Conservation (phyloP, 768 basidiomycete species). For the Podaxis sp. region DNA sequence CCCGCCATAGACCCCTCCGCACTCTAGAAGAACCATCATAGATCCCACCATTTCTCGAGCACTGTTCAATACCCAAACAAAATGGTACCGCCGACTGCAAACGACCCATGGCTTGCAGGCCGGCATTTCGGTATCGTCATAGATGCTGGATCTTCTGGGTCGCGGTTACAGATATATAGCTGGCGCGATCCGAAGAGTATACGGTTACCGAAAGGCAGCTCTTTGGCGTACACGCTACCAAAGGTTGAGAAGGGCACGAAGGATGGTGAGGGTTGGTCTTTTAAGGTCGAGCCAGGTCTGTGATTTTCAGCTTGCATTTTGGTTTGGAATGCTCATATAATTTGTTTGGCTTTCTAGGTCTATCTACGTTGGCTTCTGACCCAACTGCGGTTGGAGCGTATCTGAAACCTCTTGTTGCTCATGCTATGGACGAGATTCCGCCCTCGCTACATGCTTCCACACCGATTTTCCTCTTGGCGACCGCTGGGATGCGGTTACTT, state of each 20-base stretch:
- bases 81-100: conserved; percentile 76
- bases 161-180: conserved; percentile 93
- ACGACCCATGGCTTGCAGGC: conserved; percentile 73
- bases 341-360: conserved; percentile 49
- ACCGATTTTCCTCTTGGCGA: conserved; percentile 92
- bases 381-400: conserved; percentile 73
- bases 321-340: not conserved
- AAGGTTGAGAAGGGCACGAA: conserved; percentile 91
- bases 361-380: conserved; percentile 77
- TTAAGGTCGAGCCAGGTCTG: conserved; percentile 92
- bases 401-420: conserved; percentile 78
- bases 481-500: conserved; percentile 95
- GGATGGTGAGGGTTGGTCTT: conserved; percentile 80
- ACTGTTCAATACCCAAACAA: not conserved
- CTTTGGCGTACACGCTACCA: conserved; percentile 61
- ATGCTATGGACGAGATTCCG: conserved; percentile 82
- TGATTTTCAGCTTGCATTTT: conserved; percentile 14
- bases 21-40: too few species aligned
- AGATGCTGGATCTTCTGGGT: conserved; percentile 98
- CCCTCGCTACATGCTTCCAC: conserved; percentile 84
- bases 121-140: conserved; percentile 93
- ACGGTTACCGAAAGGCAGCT: conserved; percentile 49
- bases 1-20: not conserved
- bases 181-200: conserved; percentile 81
- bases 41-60: too few species aligned